These are phyloP conservation scores for Hordeum vulgare DNA, from an alignment of 176 grass and related monocot genomes.

Conservation along the genomic window DNA sequence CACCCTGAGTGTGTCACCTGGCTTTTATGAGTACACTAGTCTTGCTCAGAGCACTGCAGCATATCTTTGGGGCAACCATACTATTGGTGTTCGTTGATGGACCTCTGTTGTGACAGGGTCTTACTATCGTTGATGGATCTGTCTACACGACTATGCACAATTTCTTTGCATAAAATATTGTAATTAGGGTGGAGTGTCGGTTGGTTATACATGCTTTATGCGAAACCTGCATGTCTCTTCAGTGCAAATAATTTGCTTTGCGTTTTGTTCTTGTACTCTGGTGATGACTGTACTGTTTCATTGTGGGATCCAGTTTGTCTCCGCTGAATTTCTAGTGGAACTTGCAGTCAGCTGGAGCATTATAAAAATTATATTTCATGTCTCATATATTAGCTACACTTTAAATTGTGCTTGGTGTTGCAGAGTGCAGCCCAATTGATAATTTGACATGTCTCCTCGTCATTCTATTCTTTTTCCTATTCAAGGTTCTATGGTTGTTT, in stretches of 20 bases:
- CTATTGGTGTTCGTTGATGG: not conserved
- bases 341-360: slow-evolving; percentile 11
- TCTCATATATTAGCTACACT: not conserved
- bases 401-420: not conserved
- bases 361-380: not conserved
- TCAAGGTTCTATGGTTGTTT: not conserved
- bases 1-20: not conserved
- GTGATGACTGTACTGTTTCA: not conserved
- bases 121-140: slow-evolving; percentile 2
- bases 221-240: not conserved
- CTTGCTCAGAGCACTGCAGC: not conserved
- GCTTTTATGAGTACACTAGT: not conserved
- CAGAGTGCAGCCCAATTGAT: not conserved
- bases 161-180: slow-evolving; percentile 1
- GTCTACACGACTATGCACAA: not conserved
- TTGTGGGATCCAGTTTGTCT: not conserved
- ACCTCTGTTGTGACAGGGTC: not conserved
- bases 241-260: not conserved
- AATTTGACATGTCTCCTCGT: not conserved
- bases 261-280: slow-evolving; percentile 11
- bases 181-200: not conserved
- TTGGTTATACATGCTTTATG: slow-evolving; percentile 11
- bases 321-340: not conserved
- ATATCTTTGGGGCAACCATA: not conserved
- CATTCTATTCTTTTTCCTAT: not conserved